Evolutionary conservation across 2,329 filamentous ascomycete species (phyloP).

Genomic region (Apiospora marii): DNA sequence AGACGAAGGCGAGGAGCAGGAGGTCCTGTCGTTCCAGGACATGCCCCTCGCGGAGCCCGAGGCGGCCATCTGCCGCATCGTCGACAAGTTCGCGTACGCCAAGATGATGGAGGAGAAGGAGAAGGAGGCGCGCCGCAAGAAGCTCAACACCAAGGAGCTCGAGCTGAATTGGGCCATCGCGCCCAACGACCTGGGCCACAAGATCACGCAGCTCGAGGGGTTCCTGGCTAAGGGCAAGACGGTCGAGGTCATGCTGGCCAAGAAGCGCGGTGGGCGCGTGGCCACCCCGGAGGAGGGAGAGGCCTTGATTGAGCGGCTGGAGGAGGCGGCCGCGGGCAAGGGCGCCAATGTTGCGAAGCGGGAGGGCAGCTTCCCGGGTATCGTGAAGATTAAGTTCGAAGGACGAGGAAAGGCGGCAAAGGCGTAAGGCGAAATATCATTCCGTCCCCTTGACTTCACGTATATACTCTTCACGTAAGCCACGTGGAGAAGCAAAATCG

Average conservation of each 20-base stretch:
- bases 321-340: conserved; percentile 37
- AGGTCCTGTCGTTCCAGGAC: background rate
- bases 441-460: background rate
- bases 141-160: conserved; percentile 72
- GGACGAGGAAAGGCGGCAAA: too few species aligned
- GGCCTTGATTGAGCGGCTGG: conserved; percentile 61
- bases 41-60: conserved; percentile 18
- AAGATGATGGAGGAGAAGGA: conserved; percentile 50
- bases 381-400: background rate
- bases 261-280: conserved; percentile 68
- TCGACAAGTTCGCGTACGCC: conserved; percentile 59
- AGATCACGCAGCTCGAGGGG: conserved; percentile 68
- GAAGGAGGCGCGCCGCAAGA: conserved; percentile 52
- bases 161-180: conserved; percentile 92
- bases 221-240: conserved; percentile 79
- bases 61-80: conserved; percentile 73
- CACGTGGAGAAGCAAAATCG: background rate
- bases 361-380: conserved; percentile 47
- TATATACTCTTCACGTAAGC: background rate
- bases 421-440: background rate
- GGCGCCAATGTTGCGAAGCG: conserved; percentile 47
- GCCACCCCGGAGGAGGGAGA: conserved; percentile 69
- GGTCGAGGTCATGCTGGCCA: conserved; percentile 77
- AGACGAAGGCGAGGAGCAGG: conserved; percentile 22
- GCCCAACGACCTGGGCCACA: conserved; percentile 75